A percentile compares a stretch with the other conserved stretches of the same genome.
phyloP scores from a whole-genome alignment of 1,139 yeast species.

The Hyphopichia fennica region DNA sequence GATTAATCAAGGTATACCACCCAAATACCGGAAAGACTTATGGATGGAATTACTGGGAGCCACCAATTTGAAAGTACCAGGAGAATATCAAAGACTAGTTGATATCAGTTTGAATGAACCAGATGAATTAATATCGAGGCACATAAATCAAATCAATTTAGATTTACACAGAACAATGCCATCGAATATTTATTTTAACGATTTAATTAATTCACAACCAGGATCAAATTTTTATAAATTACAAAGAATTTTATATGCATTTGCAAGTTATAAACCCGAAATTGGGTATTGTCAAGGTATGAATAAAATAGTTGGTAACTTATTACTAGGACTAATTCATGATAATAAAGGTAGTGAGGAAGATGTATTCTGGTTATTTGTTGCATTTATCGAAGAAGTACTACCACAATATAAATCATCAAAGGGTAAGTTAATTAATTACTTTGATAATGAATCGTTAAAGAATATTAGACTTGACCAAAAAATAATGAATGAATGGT shows the following conservation, averaged over 20 bases:
- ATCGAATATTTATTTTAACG: conserved; percentile 50
- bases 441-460: conserved; percentile 43
- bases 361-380: conserved; percentile 59
- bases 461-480: conserved; percentile 44
- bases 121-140: conserved; percentile 23
- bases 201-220: conserved; percentile 38
- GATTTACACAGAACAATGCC: conserved; percentile 61
- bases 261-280: conserved; percentile 47
- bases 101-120: conserved; percentile 9
- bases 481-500: conserved; percentile 17
- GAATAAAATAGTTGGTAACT: conserved; percentile 59
- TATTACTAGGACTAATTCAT: conserved; percentile 35
- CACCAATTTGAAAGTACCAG: conserved; percentile 44
- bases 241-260: conserved; percentile 52
- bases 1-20: conserved; percentile 43
- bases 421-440: conserved; percentile 5
- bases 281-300: conserved; percentile 66
- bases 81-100: conserved; percentile 43
- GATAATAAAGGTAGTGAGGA: conserved; percentile 35
- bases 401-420: conserved; percentile 37
- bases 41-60: conserved; percentile 63
- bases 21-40: conserved; percentile 45
- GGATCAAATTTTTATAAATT: conserved; percentile 56
- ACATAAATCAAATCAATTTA: conserved; percentile 53
- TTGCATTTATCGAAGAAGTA: conserved; percentile 52